These are phyloP conservation scores for Russula olivacea DNA, from an alignment of 768 basidiomycete species.

Conservation along the genomic window DNA sequence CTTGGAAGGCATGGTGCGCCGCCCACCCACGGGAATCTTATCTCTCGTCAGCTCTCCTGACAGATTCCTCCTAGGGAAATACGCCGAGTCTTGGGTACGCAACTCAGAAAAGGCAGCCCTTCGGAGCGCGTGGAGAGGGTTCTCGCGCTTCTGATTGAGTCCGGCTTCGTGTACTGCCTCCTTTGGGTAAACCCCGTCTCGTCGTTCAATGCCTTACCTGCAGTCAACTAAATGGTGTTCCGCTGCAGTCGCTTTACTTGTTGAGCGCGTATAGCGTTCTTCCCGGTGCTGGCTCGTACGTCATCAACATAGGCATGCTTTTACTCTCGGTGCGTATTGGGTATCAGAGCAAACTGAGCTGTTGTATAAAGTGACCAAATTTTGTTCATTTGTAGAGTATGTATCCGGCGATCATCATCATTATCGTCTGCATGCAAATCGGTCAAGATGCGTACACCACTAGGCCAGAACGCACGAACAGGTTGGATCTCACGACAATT, in stretches of 20 bases:
- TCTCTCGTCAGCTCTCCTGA: neutral
- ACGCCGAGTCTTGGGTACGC: conserved; percentile 4
- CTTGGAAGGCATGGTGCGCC: conserved; percentile 21
- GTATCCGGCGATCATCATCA: conserved; percentile 17
- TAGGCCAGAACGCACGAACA: neutral
- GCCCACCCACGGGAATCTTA: neutral
- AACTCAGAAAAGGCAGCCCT: conserved; percentile 8
- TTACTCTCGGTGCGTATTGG: conserved; percentile 7
- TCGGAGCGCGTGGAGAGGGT: conserved; percentile 11
- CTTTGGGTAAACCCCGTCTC: conserved; percentile 10
- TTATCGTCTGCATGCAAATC: conserved; percentile 16
- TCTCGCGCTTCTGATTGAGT: conserved; percentile 19
- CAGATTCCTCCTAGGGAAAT: neutral
- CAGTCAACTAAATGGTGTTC: neutral
- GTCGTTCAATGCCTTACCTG: neutral
- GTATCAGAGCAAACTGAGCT: too few relatives aligned
- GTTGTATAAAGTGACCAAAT: neutral
- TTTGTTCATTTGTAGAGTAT: conserved; percentile 7
- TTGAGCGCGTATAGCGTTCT: conserved; percentile 6
- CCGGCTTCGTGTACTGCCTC: conserved; percentile 15
- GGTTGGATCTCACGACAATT: conserved; percentile 10
- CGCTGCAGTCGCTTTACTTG: conserved; percentile 9
- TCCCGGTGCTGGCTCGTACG: conserved; percentile 15
- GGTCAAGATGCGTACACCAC: conserved; percentile 4
- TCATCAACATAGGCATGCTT: conserved; percentile 15